Evolutionary conservation across 1,284 basidiomycete genomes (phyloP).

Genomic region (Puccinia triticina): DNA sequence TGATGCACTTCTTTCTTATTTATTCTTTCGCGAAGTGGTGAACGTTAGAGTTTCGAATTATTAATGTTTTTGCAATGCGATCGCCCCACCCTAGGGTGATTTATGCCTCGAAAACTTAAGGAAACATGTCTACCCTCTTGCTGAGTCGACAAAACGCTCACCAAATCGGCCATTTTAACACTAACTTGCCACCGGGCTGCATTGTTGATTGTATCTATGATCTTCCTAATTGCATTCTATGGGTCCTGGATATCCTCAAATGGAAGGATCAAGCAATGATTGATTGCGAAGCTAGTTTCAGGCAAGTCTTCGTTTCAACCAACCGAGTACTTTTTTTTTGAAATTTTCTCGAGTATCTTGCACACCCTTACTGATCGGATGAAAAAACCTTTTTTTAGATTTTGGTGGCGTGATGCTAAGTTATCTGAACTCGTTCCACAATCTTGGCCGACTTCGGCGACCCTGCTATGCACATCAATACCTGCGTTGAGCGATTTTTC

Average conservation of each 20-base stretch:
- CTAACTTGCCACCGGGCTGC: conserved; percentile 21
- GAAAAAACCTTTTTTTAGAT: conserved; percentile 10
- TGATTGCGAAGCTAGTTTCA: conserved; percentile 47
- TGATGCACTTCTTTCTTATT: background rate
- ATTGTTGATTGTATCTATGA: conserved; percentile 45
- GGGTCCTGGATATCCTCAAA: conserved; percentile 45
- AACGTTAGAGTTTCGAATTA: background rate
- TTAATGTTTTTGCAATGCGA: background rate
- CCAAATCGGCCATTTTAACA: conserved; percentile 23
- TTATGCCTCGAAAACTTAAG: background rate
- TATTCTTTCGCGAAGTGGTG: background rate
- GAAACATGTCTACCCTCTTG: background rate
- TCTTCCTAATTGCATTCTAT: background rate
- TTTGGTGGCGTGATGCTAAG: conserved; percentile 50
- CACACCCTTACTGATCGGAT: background rate
- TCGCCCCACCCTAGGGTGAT: conserved; percentile 1
- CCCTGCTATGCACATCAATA: conserved; percentile 13
- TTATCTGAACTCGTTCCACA: conserved; percentile 36
- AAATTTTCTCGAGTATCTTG: background rate
- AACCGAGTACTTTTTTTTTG: background rate
- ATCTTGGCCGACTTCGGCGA: background rate
- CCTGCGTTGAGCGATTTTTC: background rate
- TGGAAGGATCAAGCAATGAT: conserved; percentile 48
- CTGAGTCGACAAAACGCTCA: conserved; percentile 23
- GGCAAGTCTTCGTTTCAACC: background rate